These are phyloP conservation scores for Arctostaphylos glauca DNA, from an alignment of 148 eudicot genomes.

Conservation along the genomic window DNA sequence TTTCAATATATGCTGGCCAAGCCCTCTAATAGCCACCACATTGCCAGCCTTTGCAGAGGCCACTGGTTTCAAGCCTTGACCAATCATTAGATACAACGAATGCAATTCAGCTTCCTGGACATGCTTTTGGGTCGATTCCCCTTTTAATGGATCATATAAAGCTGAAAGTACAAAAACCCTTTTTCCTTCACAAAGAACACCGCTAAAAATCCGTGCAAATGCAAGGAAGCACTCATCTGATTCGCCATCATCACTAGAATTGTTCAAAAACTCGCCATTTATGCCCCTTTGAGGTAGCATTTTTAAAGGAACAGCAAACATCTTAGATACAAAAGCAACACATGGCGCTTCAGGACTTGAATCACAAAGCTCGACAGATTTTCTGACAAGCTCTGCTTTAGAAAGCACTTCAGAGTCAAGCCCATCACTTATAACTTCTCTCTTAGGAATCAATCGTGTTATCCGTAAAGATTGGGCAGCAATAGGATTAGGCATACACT, in stretches of 20 bases:
- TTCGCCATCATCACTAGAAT: conserved; percentile 49
- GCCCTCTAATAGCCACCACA: conserved; percentile 87
- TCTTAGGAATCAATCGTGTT: conserved; percentile 76
- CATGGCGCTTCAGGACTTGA: conserved; percentile 66
- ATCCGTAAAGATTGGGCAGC: conserved; percentile 66
- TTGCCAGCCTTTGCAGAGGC: conserved; percentile 72
- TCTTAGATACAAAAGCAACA: conserved; percentile 93
- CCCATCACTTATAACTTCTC: conserved; percentile 51
- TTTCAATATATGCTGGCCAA: conserved; percentile 87
- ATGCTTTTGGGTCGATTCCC: conserved; percentile 69
- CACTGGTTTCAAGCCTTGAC: conserved; percentile 76
- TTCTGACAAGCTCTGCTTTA: conserved; percentile 73
- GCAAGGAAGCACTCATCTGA: conserved; percentile 96
- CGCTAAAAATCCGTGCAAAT: conserved; percentile 92
- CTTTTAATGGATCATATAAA: conserved; percentile 79
- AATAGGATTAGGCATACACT: conserved; percentile 69
- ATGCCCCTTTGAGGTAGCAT: conserved; percentile 64
- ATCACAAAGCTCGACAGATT: conserved; percentile 76
- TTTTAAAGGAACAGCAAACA: conserved; percentile 83
- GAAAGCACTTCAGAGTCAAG: conserved; percentile 50
- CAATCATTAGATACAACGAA: conserved; percentile 88
- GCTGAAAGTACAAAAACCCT: conserved; percentile 79
- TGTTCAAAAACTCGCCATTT: conserved; percentile 47
- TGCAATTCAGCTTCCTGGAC: conserved; percentile 79
- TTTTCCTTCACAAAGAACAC: conserved; percentile 64